These are phyloP conservation scores for Moringa oleifera DNA, from an alignment of 345 rosid species.

Conservation along the genomic window DNA sequence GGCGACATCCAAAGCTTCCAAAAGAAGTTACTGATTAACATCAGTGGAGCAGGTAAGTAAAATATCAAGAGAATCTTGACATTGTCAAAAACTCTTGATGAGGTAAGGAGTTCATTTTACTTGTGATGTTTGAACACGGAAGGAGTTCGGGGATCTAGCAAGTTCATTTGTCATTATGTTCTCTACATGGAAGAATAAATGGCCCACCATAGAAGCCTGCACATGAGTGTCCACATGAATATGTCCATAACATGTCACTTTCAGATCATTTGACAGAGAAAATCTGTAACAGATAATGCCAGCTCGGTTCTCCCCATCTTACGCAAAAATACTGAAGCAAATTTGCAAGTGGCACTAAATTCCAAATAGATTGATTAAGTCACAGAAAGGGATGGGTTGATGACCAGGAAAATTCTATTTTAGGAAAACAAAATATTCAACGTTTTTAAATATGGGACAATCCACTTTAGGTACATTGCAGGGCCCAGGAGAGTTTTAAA, in stretches of 20 bases:
- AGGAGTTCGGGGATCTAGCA: not conserved
- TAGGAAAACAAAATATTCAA: not conserved
- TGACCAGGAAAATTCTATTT: not conserved
- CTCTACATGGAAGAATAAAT: constrained; percentile 5
- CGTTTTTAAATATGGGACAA: not conserved
- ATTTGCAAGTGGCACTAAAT: not conserved
- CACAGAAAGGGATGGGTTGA: not conserved
- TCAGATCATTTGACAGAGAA: no score
- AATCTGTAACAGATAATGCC: no score
- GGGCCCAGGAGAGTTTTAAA: not conserved
- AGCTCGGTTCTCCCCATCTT: no score
- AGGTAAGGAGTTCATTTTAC: not conserved
- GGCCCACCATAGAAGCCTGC: constrained; percentile 5
- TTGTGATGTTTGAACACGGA: not conserved
- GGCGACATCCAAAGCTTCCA: not conserved
- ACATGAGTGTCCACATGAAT: not conserved
- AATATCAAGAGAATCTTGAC: not conserved
- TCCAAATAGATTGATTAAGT: not conserved
- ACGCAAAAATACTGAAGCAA: no score
- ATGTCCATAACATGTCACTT: not conserved
- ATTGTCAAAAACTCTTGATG: not conserved
- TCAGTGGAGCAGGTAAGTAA: not conserved
- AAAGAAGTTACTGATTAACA: not conserved
- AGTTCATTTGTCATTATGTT: constrained; percentile 6
- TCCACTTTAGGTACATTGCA: not conserved